phyloP scores from a whole-genome alignment of 2,329 filamentous ascomycete species.

The Sarocladium kiliense region DNA sequence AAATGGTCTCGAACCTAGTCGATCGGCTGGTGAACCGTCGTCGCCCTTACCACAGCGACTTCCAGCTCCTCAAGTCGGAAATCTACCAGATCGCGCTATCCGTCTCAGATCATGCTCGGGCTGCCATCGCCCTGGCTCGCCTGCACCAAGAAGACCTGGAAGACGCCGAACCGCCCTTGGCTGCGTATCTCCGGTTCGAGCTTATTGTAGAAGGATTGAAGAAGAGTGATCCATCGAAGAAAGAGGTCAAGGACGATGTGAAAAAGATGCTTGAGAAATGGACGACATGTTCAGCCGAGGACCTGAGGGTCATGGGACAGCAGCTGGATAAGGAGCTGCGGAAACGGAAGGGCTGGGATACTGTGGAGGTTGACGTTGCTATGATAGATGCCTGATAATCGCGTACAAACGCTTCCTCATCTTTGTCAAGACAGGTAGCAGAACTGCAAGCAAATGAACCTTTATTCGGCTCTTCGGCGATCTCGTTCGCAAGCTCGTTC shows the following conservation, averaged over 20 bases:
- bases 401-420: no score
- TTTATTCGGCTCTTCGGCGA: no score
- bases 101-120: neutral
- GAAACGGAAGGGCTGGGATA: neutral
- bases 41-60: slow-evolving; percentile 19
- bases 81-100: neutral
- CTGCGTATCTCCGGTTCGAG: neutral
- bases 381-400: neutral
- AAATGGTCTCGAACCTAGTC: slow-evolving; percentile 13
- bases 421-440: no score
- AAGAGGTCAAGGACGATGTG: neutral
- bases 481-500: no score
- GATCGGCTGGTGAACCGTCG: slow-evolving; percentile 11
- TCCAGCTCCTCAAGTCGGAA: slow-evolving; percentile 14
- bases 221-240: neutral
- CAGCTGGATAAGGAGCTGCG: neutral
- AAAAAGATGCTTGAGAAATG: neutral
- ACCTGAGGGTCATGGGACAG: neutral
- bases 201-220: neutral
- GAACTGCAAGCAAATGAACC: no score
- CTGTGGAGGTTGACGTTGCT: neutral
- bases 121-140: neutral
- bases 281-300: neutral
- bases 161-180: neutral
- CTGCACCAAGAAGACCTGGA: neutral